Conservation (phyloP, 2,329 filamentous ascomycete species). For the Penicillium digitatum region DNA sequence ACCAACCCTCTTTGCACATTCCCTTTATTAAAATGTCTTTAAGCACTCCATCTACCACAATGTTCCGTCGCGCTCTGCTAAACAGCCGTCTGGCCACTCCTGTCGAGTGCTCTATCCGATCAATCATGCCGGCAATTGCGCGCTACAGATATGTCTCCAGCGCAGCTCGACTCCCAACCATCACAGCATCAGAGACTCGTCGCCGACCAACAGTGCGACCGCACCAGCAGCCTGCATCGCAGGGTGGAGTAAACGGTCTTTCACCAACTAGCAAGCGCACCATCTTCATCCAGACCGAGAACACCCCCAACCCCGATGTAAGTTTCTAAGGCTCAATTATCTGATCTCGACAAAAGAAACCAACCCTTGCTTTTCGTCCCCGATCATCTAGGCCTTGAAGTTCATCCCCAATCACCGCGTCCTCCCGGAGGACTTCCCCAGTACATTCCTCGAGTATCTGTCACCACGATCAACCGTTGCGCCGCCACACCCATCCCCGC, state of each 20-base stretch:
- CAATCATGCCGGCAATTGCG: slow-evolving; percentile 28
- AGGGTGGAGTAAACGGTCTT: slow-evolving; percentile 37
- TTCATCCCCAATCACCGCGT: slow-evolving; percentile 89
- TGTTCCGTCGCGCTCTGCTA: slow-evolving; percentile 32
- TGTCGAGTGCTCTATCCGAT: slow-evolving; percentile 28
- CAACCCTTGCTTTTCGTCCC: background rate
- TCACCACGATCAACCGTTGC: slow-evolving; percentile 82
- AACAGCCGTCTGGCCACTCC: slow-evolving; percentile 20
- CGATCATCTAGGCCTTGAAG: slow-evolving; percentile 62
- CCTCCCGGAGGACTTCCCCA: slow-evolving; percentile 67
- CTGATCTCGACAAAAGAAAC: background rate
- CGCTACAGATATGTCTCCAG: slow-evolving; percentile 42
- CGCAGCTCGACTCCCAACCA: slow-evolving; percentile 44
- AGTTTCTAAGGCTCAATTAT: slow-evolving; percentile 20
- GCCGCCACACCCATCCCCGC: slow-evolving; percentile 82
- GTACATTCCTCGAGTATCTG: slow-evolving; percentile 86
- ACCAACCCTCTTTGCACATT: background rate
- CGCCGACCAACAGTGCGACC: slow-evolving; percentile 46
- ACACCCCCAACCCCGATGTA: slow-evolving; percentile 88
- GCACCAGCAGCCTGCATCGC: slow-evolving; percentile 38
- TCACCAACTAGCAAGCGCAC: slow-evolving; percentile 55
- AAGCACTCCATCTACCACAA: slow-evolving; percentile 30
- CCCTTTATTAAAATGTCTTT: slow-evolving; percentile 27
- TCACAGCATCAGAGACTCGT: slow-evolving; percentile 47
- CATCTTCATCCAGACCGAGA: slow-evolving; percentile 97